Conservation (phyloP, 2,329 filamentous ascomycete species). For the Phaeosphaeria sp. region DNA sequence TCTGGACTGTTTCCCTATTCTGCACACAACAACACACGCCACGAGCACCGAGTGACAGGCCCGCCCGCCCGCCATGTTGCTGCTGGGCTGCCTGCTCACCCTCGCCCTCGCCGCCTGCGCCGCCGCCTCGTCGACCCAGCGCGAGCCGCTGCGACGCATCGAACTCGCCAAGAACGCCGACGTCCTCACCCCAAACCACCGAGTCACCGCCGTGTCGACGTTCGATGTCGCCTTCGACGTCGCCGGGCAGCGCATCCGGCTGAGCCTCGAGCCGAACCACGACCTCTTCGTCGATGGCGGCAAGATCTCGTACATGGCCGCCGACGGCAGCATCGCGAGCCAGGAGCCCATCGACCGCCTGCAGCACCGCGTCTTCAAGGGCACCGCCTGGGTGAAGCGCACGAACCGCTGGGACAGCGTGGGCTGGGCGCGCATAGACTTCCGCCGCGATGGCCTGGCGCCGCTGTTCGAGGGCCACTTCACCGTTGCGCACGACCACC, state of each 20-base stretch:
- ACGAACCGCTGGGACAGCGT: conserved; percentile 80
- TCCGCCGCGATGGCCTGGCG: conserved; percentile 75
- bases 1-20: conserved; percentile 6
- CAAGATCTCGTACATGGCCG: conserved; percentile 72
- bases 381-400: conserved; percentile 77
- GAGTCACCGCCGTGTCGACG: conserved; percentile 78
- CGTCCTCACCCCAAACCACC: conserved; percentile 79
- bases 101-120: conserved; percentile 32
- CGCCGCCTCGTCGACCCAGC: conserved; percentile 46
- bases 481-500: conserved; percentile 78
- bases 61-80: conserved; percentile 37
- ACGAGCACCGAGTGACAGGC: not conserved
- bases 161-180: conserved; percentile 75
- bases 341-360: conserved; percentile 74
- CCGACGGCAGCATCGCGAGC: conserved; percentile 71
- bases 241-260: conserved; percentile 70
- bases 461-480: conserved; percentile 94
- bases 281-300: conserved; percentile 83
- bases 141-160: conserved; percentile 79
- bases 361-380: conserved; percentile 84
- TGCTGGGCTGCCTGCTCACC: conserved; percentile 30
- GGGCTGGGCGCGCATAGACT: conserved; percentile 84
- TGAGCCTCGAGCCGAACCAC: conserved; percentile 87
- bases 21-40: not conserved
- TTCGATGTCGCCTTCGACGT: conserved; percentile 88